Base-by-base conservation (phyloP, 108 stramenopile genomes). In the Skeletonema menzelii region DNA sequence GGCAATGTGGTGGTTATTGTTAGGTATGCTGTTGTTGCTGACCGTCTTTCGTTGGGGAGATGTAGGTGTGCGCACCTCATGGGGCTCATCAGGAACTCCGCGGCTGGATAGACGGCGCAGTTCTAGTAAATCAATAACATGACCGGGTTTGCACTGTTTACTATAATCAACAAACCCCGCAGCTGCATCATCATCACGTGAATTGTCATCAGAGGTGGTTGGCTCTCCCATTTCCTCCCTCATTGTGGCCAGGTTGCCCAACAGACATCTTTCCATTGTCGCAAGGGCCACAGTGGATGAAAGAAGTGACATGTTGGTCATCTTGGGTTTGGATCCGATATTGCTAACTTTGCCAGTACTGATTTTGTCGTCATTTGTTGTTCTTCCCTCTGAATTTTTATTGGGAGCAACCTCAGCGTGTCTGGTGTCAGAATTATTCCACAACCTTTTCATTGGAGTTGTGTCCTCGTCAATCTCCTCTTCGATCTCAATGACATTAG, bases 81-180 rank as follows among this genome's bases (percentile, higher is more conserved):
- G 77, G 17, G 77, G 86, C 63, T 88, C 87, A 27, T 89, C 88
- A 8, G 81, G 69, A 28, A 90, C 80, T 8, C 87, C 88, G 27
- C 85, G 78, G 0, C 84, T 85, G 11, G 79, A 70, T 28, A 89
- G 38, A 32, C 87, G 76, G 11, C 92, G 85, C 14, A 93, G 60
- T 60, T 87, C 64, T 10, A 72, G 72, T 30, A 93, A 22, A 64
- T 86, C 67, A 56, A 93, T 87, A 53, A 75, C 67, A 64, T 89
- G 87, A 17, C 73, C 73, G 17, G 72, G 46, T 26, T 65, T 63
- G 61, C 76, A 77, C 35, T 70, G 76, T 60, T 70, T 77, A 57
- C 76, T 77, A 64, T 70, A 77, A 38, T 77, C 40, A 46, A 76
- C 58, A n/a, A 35, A 19, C 4, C 34, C 59, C 32, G 28, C 5